Base-by-base conservation (phyloP, 805 yeast species). In the Debaryomyces prosopidis region DNA sequence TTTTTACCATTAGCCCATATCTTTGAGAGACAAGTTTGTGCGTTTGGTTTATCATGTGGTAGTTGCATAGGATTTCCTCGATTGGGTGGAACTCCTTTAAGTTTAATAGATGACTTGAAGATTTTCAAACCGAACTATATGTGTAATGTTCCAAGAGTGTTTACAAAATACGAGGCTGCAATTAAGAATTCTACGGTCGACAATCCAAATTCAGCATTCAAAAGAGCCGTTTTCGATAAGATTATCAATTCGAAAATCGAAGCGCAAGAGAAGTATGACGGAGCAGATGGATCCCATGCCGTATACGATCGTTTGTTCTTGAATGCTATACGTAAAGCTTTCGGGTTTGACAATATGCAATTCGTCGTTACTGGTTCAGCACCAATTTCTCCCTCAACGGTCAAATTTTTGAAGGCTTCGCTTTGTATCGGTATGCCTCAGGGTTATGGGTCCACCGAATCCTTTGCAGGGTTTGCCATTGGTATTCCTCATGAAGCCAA, bases 371-470 rank as follows among this genome's bases (percentile, higher is more conserved):
- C 67, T 3, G 77, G 92, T 19, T 82, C 88, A 27, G 90, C 92
- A 2, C 92, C 94, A 19, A 73, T 86, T 50, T 71, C 87, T 27
- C 74, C 77, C 14, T 82, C 77, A 35, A 82, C 89, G 1, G 70
- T 84, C 35, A 66, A 69, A 46, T 85, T 84, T 59, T 63, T 87
- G 54, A 77, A 81, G 55, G 82, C 82, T n/a, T 73, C 82, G 1
- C 72, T 87, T 43, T 80, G 78, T 49, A 62, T 79, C 45, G 80
- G 78, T 69, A 76, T 79, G 48, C 49, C 65, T 10, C 90, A 85
- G 65, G 94, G 92, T n/a, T 86, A 85, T 62, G 92, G 91, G 3
- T 71, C 82, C 33, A 81, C 87, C 5, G 89, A 84, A 60, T 71
- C 84, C 12, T 77, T 82, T 55, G 87, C 85, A 1, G 85, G 84